Conservation (phyloP, 441 rosid species). For the Flueggea neowawraea region DNA sequence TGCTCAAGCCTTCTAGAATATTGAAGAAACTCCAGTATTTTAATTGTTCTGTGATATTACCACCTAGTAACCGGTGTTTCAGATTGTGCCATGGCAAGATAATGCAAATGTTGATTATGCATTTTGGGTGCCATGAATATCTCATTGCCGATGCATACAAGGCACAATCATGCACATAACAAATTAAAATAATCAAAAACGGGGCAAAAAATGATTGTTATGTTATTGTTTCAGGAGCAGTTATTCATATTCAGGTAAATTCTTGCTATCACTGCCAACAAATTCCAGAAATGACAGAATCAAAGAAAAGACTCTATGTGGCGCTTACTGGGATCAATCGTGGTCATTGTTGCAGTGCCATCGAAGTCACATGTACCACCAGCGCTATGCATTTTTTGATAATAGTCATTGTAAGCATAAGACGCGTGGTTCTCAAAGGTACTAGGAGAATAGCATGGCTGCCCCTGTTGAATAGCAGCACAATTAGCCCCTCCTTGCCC, state of each 20-base stretch:
- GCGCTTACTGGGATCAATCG: conserved; percentile 76
- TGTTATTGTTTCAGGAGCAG: too few species aligned
- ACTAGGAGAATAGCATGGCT: conserved; percentile 61
- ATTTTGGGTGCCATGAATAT: too few species aligned
- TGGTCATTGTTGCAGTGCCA: conserved; percentile 72
- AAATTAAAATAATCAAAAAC: too few species aligned
- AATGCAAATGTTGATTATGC: too few species aligned
- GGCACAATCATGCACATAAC: too few species aligned
- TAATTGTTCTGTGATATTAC: not conserved
- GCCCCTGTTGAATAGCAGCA: conserved; percentile 58
- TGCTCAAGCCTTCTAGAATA: not conserved
- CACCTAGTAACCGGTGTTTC: not conserved
- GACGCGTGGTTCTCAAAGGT: conserved; percentile 70
- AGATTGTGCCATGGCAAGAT: too few species aligned
- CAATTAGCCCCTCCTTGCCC: conserved; percentile 93
- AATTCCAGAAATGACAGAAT: not conserved
- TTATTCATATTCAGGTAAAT: not conserved
- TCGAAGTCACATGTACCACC: conserved; percentile 93
- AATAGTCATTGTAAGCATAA: conserved; percentile 88
- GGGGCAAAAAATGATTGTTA: too few species aligned
- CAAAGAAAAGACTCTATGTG: not conserved
- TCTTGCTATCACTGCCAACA: not conserved
- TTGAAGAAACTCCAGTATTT: not conserved
- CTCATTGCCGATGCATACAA: too few species aligned
- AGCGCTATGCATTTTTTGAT: conserved; percentile 59